Evolutionary conservation across 441 rosid genomes (phyloP), one percentile per base, ranked within the genome.

Genomic region (Gossypium gossypioides): DNA sequence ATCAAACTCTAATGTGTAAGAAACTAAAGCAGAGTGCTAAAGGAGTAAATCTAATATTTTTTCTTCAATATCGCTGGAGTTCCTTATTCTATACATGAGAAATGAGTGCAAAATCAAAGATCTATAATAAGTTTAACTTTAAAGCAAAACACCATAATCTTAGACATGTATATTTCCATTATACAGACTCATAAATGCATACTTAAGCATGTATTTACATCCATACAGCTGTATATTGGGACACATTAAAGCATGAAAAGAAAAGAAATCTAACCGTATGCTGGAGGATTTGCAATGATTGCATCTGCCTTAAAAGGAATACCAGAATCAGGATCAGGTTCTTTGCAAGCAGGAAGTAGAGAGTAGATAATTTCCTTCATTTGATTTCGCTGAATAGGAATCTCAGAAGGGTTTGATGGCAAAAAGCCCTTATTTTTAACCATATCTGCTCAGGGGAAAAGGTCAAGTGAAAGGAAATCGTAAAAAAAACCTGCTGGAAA

Each of bases 251-350:
- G 66, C 21, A 70, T 40, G 71, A 58, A 68, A 78, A 40, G 59
- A 22, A 44, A 76, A 59, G 40, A 76, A 75, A 48, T 68, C 84
- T 74, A 70, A 96, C 99, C 99, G 67, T 89, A 96, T 18, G 99
- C 97, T 63, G 97, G 98, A 75, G 99, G 99, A 70, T 96, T 96
- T 73, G 98, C 99, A 77, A 96, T 96, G 61, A 96, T 96, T 57
- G 99, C 99, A 76, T 96, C 98, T 19, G 99, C 97, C 83, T 84
- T 92, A 69, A 96, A 96, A 52, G 91, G 62, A 24, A 96, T 76
- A 56, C 89, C 87, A 67, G 98, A 84, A 83, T 96, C 99, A 37
- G 83, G 82, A 86, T 91, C 98, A 75, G 97, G 87, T 4, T 92
- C 97, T 79, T 76, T 90, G 85, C 98, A 95, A 76, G 98, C 98